Evolutionary conservation across 2,329 filamentous ascomycete genomes (phyloP).

Genomic region (Didymella segeticola): DNA sequence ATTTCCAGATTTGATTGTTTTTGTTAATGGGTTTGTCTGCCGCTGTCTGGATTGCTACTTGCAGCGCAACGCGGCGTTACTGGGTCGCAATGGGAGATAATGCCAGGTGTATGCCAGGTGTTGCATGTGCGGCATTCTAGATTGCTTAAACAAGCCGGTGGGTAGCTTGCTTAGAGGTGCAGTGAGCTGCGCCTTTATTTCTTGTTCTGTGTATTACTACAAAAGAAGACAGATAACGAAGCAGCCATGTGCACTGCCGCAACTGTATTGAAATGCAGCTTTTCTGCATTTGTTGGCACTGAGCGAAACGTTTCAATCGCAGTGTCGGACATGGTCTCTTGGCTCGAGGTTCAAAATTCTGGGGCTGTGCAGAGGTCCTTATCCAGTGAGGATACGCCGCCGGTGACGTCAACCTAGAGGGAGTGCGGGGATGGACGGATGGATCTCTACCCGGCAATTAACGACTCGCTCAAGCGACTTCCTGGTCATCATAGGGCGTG

Average conservation of each 20-base stretch:
- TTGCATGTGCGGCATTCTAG: constrained; percentile 2
- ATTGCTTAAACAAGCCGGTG: background rate
- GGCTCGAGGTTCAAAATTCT: too few relatives aligned
- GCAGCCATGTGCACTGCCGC: too few relatives aligned
- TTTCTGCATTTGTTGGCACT: too few relatives aligned
- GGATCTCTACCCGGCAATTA: background rate
- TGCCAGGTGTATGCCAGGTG: background rate
- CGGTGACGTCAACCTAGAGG: background rate
- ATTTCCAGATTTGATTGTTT: background rate
- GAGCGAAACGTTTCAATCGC: too few relatives aligned
- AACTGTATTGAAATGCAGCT: too few relatives aligned
- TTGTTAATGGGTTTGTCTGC: background rate
- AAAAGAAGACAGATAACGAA: too few relatives aligned
- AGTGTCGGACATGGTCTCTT: too few relatives aligned
- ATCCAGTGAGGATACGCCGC: too few relatives aligned
- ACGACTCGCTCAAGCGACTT: background rate
- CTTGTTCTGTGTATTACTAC: background rate
- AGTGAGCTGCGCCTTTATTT: background rate
- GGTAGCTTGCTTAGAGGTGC: background rate
- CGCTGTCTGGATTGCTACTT: constrained; percentile 1
- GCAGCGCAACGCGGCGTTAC: background rate
- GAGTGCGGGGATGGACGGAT: constrained; percentile 5
- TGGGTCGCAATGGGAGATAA: background rate
- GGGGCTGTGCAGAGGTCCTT: too few relatives aligned
- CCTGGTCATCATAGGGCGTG: background rate